A percentile compares a stretch with the other conserved stretches of the same genome.
Conservation (phyloP, 2,329 filamentous ascomycete genomes). For the Xylaria sp. region DNA sequence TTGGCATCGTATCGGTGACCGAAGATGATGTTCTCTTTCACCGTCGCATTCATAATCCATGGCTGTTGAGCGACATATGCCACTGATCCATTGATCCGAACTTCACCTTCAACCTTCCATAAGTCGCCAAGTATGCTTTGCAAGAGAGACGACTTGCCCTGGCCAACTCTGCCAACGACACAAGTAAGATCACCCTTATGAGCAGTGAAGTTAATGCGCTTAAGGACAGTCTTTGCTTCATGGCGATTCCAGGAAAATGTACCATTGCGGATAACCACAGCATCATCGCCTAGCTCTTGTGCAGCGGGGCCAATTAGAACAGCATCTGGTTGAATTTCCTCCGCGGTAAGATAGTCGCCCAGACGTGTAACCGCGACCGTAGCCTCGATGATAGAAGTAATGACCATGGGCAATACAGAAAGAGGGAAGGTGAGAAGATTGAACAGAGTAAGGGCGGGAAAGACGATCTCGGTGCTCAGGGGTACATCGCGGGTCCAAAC, state of each 20-base stretch:
- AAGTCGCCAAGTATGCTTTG: constrained; percentile 85
- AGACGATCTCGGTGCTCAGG: constrained; percentile 89
- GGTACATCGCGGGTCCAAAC: constrained; percentile 77
- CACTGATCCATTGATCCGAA: constrained; percentile 72
- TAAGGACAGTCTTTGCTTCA: constrained; percentile 63
- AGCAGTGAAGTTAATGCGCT: constrained; percentile 81
- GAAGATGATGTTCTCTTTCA: constrained; percentile 95
- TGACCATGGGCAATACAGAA: constrained; percentile 93
- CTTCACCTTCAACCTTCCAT: constrained; percentile 81
- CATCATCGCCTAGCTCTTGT: constrained; percentile 75
- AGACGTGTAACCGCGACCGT: constrained; percentile 86
- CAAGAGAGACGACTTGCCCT: constrained; percentile 90
- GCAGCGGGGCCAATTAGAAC: constrained; percentile 65
- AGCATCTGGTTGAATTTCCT: constrained; percentile 85
- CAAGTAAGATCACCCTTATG: constrained; percentile 92
- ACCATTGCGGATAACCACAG: constrained; percentile 74
- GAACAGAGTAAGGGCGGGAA: constrained; percentile 85
- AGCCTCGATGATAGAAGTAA: constrained; percentile 91
- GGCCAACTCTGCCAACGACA: constrained; percentile 87
- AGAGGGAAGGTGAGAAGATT: constrained; percentile 94
- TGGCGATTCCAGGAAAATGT: constrained; percentile 94
- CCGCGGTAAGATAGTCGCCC: constrained; percentile 76
- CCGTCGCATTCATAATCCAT: constrained; percentile 97
- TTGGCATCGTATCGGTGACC: constrained; percentile 88
- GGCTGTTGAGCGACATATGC: constrained; percentile 90